Evolutionary conservation across 805 yeast species (phyloP).

Genomic region (Zygosaccharomyces lentus): DNA sequence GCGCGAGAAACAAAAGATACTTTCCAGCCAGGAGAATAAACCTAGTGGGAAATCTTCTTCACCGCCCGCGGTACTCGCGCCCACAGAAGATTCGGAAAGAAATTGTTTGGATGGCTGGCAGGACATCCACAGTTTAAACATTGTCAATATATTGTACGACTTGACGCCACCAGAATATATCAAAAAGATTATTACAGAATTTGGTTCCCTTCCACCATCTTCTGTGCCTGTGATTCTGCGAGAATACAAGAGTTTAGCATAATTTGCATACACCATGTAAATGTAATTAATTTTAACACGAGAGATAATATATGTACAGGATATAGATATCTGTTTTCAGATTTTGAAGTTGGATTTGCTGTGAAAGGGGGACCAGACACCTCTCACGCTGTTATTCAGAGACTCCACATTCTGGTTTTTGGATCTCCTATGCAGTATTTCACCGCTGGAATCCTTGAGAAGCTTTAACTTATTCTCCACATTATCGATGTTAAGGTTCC

Average conservation of each 20-base stretch:
- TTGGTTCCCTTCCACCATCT: slow-evolving; percentile 96
- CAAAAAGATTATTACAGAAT: slow-evolving; percentile 91
- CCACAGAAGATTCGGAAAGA: slow-evolving; percentile 33
- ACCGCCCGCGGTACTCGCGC: slow-evolving; percentile 22
- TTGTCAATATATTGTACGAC: slow-evolving; percentile 85
- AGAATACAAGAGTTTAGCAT: slow-evolving; percentile 64
- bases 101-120: slow-evolving; percentile 61
- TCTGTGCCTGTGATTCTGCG: slow-evolving; percentile 95
- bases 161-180: slow-evolving; percentile 91
- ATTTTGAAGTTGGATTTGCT: slow-evolving; percentile 30
- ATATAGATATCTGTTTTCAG: slow-evolving; percentile 2
- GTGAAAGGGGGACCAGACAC: slow-evolving; percentile 97
- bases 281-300: not conserved
- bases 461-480: slow-evolving; percentile 62
- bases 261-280: slow-evolving; percentile 6
- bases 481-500: slow-evolving; percentile 60
- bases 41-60: slow-evolving; percentile 23
- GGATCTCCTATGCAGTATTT: slow-evolving; percentile 48
- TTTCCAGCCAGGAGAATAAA: slow-evolving; percentile 25
- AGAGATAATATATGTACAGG: slow-evolving; percentile 2
- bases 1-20: slow-evolving; percentile 31
- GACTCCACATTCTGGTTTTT: slow-evolving; percentile 78
- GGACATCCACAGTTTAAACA: slow-evolving; percentile 55
- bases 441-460: slow-evolving; percentile 67
- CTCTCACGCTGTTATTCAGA: slow-evolving; percentile 80